Base-by-base conservation (phyloP, 768 basidiomycete genomes). In the Leccinum fibrillosum region DNA sequence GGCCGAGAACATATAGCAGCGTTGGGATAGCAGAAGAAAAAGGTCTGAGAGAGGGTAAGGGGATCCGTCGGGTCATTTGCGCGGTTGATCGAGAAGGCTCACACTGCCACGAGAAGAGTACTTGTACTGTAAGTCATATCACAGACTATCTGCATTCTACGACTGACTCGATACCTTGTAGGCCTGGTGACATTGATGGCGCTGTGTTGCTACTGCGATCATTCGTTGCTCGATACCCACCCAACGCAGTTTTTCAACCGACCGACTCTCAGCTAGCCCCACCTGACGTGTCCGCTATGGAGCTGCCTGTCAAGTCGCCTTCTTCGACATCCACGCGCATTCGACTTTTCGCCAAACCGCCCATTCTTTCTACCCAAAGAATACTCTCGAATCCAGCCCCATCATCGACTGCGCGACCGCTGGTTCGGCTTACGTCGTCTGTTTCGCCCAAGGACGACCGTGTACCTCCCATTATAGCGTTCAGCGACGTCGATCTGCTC, bases 391-490 rank as follows among this genome's bases (percentile, higher is more conserved):
- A 74, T 48, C 34, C 70, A 0, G 35, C 30, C 1, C 32, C 25
- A 26, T 26, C 64, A 4, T 54, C 25, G 5, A 45, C 57, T 2
- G 66, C 76, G 1, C 80, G 85, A 13, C 90, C 91, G 4, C 71
- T 94, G 30, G 88, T 95, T 21, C 85, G 90, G 21, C 76, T 92
- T 62, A 83, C 82, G 2, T 80, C 85, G 7, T 70, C 73, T 0
- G 72, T 77, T 3, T 82, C 84, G 17, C 78, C 88, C 4, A 81
- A 83, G 1, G 94, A 97, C 67, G 88, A 92, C 63, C 68, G 80
- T 23, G 86, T 97, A 6, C 90, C 94, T 0, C 94, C 94, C 0
- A 69, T 94, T 42, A 64, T 96, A 21, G 79, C 83, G 12, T 96
- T 94, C 68, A 63, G 74, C 15, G 92, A 96, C 67, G 62, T 96